Conservation (phyloP, 768 basidiomycete species). For the Suillus placidus region DNA sequence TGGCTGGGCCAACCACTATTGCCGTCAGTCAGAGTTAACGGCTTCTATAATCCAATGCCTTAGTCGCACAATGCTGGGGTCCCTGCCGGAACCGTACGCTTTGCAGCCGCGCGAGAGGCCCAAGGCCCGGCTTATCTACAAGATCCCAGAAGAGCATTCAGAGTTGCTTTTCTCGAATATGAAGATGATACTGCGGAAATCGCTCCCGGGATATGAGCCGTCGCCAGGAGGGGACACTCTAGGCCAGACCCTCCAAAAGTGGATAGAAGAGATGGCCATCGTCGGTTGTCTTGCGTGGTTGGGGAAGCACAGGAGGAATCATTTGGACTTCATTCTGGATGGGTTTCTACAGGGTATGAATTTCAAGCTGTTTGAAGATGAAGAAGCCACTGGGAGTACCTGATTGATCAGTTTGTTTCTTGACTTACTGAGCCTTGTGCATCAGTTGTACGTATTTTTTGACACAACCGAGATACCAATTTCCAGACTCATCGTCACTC, state of each 20-base stretch:
- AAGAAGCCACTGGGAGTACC: background rate
- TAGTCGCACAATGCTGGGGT: background rate
- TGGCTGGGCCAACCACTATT: background rate
- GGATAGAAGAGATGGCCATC: constrained; percentile 12
- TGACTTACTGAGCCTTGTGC: background rate
- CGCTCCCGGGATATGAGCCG: background rate
- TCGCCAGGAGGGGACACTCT: constrained; percentile 1
- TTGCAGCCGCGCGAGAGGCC: constrained; percentile 5
- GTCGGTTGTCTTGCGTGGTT: constrained; percentile 14
- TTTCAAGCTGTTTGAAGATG: constrained; percentile 8
- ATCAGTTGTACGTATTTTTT: background rate
- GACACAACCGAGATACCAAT: too few species aligned
- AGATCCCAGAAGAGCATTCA: constrained; percentile 9
- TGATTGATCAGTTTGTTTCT: background rate
- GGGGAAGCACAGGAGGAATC: constrained; percentile 13
- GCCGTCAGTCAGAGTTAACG: background rate
- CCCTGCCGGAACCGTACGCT: constrained; percentile 1
- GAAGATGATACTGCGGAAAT: constrained; percentile 2
- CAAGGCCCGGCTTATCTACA: constrained; percentile 5
- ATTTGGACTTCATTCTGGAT: background rate
- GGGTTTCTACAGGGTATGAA: background rate
- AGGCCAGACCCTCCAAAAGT: background rate
- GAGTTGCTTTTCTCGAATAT: constrained; percentile 3
- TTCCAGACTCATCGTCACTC: too few species aligned
- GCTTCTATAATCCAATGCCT: background rate